These are phyloP conservation scores for Copromyces sp. DNA, from an alignment of 495 filamentous ascomycete genomes.

Conservation along the genomic window DNA sequence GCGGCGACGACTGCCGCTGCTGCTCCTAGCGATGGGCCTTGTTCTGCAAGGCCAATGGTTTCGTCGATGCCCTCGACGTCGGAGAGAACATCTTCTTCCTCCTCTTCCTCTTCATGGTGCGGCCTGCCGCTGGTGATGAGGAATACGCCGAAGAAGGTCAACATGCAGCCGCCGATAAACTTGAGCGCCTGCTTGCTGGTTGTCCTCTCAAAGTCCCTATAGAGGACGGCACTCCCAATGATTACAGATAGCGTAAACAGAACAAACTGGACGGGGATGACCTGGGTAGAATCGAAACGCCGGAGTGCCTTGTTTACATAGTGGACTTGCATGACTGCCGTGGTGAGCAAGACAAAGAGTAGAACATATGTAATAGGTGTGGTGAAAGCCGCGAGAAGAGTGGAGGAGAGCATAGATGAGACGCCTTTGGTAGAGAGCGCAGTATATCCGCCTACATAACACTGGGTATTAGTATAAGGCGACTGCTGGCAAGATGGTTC, in stretches of 20 bases:
- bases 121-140: slow-evolving; percentile 69
- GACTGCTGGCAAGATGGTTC: background rate
- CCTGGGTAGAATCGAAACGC: slow-evolving; percentile 91
- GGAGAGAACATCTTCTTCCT: slow-evolving; percentile 42
- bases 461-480: slow-evolving; percentile 21
- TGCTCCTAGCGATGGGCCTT: slow-evolving; percentile 12
- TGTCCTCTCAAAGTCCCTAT: slow-evolving; percentile 84
- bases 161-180: slow-evolving; percentile 76
- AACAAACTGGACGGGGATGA: slow-evolving; percentile 95
- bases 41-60: slow-evolving; percentile 36
- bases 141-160: slow-evolving; percentile 92
- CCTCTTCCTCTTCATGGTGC: slow-evolving; percentile 33
- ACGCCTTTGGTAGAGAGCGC: slow-evolving; percentile 93
- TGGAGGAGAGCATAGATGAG: slow-evolving; percentile 84
- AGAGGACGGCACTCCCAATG: slow-evolving; percentile 82
- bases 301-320: slow-evolving; percentile 93
- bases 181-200: slow-evolving; percentile 58
- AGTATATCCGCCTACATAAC: slow-evolving; percentile 70
- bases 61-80: slow-evolving; percentile 45
- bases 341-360: slow-evolving; percentile 61
- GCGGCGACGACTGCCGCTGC: background rate
- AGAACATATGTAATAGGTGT: slow-evolving; percentile 88
- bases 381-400: slow-evolving; percentile 73
- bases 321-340: slow-evolving; percentile 88
- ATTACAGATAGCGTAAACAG: slow-evolving; percentile 94